Base-by-base conservation (phyloP, 2,329 filamentous ascomycete species). In the Penicillium sp. region DNA sequence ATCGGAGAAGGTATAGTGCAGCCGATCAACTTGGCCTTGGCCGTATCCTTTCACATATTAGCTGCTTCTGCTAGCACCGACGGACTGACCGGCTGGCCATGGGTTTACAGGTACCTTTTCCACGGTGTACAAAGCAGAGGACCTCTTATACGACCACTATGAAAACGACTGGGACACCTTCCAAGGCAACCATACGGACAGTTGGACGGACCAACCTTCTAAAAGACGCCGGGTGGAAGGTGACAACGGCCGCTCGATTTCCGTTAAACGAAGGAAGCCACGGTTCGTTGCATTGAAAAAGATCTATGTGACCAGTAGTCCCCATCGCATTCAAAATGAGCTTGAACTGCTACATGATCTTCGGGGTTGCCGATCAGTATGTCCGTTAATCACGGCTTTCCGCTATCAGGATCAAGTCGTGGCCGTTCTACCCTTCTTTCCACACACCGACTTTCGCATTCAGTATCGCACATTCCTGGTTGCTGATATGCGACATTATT, bases 281-380 rank as follows among this genome's bases (percentile, higher is more conserved):
- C 87, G 85, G 65, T 97, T 85, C 64, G 94, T 98, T 54, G 93
- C 94, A 19, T 87, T 98, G 70, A 98, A 98, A 74, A 98, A 98
- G 74, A 98, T 98, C 60, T 98, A 98, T 69, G 93, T 97, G 57
- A 98, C 94, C 0, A 96, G 90, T 55, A 96, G 89, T 58, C 93
- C 93, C 0, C 78, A 84, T 24, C 87, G 93, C 39, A 97, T 98
- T 60, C 81, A 95, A 64, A 98, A 98, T 71, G 93, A 98, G 70
- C 82, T 98, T 17, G 91, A 97, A 61, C 78, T 98, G 21, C 80
- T 98, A 19, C 83, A 94, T 65, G 89, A 95, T 65, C 79, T 98
- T 8, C 82, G 86, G 43, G 81, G 85, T 49, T 95, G 86, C 52
- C 78, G 82, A 34, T 88, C 88, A 2, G 90, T 98, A 24, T 97